Conservation (phyloP, 257 asterid species). For the Primulina huaijiensis region DNA sequence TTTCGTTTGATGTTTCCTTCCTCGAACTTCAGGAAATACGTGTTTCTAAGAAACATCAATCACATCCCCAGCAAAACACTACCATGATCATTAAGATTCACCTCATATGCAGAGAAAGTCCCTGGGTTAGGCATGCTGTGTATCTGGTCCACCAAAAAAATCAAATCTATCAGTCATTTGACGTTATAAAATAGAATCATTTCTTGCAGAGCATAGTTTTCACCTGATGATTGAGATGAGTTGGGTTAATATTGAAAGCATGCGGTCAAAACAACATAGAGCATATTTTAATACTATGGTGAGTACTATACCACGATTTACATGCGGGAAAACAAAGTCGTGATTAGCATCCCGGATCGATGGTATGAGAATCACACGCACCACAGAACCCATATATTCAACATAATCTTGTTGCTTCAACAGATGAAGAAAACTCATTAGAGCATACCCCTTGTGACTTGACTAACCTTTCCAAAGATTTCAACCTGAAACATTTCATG, state of each 20-base stretch:
- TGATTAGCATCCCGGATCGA: constrained; percentile 92
- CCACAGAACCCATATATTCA: constrained; percentile 89
- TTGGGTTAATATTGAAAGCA: constrained; percentile 57
- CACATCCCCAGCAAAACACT: not conserved
- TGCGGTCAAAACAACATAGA: constrained; percentile 58
- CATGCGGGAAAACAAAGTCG: constrained; percentile 95
- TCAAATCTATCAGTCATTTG: constrained; percentile 8
- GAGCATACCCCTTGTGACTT: constrained; percentile 13
- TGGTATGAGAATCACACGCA: constrained; percentile 76
- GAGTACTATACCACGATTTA: constrained; percentile 25
- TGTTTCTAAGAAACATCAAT: constrained; percentile 1
- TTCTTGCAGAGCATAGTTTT: constrained; percentile 20
- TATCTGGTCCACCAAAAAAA: constrained; percentile 44
- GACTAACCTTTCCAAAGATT: constrained; percentile 82
- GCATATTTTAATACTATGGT: constrained; percentile 10
- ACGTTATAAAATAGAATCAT: constrained; percentile 3
- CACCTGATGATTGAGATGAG: constrained; percentile 69
- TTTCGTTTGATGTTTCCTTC: not conserved
- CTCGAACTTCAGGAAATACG: not conserved
- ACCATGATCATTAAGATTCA: constrained; percentile 26
- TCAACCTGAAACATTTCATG: constrained; percentile 68
- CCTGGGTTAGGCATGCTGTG: constrained; percentile 85
- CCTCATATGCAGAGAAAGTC: constrained; percentile 76
- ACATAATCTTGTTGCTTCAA: constrained; percentile 90
- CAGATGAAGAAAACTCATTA: constrained; percentile 17